Percentiles rank a stretch among this genome's conserved stretches.
Conservation (phyloP, 2,329 filamentous ascomycete genomes). For the Claviceps maximensis region DNA sequence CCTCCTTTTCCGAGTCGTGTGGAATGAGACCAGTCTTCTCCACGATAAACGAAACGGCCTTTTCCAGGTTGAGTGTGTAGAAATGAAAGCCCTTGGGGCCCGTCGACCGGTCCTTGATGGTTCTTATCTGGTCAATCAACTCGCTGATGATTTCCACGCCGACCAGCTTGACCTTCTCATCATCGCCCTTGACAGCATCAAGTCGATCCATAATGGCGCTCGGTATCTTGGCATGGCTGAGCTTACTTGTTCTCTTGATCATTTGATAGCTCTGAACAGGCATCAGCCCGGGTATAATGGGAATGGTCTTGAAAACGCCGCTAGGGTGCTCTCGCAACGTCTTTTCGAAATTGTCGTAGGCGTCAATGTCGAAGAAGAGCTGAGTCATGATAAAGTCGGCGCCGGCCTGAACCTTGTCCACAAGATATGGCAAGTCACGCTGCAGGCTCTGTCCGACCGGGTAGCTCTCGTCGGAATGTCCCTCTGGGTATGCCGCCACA, state of each 20-base stretch:
- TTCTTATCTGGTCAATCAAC: conserved; percentile 66
- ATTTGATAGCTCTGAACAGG: conserved; percentile 97
- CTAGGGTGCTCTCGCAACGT: conserved; percentile 68
- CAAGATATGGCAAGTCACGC: conserved; percentile 73
- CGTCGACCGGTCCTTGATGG: conserved; percentile 40
- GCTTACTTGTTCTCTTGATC: conserved; percentile 82
- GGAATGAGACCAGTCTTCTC: conserved; percentile 79
- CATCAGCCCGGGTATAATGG: conserved; percentile 92
- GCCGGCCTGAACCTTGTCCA: conserved; percentile 82
- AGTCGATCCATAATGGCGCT: conserved; percentile 54
- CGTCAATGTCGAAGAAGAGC: conserved; percentile 81
- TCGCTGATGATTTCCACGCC: conserved; percentile 76
- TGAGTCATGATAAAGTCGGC: conserved; percentile 99
- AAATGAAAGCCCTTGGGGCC: conserved; percentile 81
- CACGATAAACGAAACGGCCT: conserved; percentile 85
- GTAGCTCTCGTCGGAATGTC: conserved; percentile 82
- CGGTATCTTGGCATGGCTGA: conserved; percentile 80
- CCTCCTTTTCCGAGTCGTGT: conserved; percentile 34
- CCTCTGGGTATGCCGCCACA: conserved; percentile 89
- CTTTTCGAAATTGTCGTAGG: conserved; percentile 69
- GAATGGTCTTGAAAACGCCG: conserved; percentile 71
- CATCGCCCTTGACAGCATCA: conserved; percentile 61
- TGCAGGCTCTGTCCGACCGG: conserved; percentile 57
- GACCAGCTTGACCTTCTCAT: conserved; percentile 67
- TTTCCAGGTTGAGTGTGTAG: conserved; percentile 93